phyloP scores from a whole-genome alignment of 1,139 yeast genomes.

The Scheffersomyces segobiensis region DNA sequence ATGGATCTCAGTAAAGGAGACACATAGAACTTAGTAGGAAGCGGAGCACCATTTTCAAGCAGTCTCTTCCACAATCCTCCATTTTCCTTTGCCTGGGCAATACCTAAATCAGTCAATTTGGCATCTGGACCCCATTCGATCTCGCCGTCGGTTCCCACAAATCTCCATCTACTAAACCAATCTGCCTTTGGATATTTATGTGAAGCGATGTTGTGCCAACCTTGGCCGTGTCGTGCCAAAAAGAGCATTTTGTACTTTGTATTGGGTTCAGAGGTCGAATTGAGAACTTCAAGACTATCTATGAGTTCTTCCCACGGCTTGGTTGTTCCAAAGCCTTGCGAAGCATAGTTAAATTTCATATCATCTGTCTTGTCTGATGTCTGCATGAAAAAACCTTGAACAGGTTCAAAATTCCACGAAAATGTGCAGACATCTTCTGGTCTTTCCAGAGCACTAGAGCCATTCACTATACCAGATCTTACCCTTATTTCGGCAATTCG shows the following conservation, averaged over 20 bases:
- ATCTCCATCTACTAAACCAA: slow-evolving; percentile 65
- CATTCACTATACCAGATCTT: neutral
- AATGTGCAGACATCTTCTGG: slow-evolving; percentile 10
- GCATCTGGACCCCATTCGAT: slow-evolving; percentile 72
- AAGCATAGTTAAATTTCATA: slow-evolving; percentile 44
- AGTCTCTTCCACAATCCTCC: slow-evolving; percentile 45
- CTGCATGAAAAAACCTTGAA: slow-evolving; percentile 55
- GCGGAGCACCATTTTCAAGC: slow-evolving; percentile 47
- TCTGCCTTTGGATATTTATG: slow-evolving; percentile 53
- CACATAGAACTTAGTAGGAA: slow-evolving; percentile 56
- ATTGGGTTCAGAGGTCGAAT: slow-evolving; percentile 29
- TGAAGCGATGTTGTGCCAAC: slow-evolving; percentile 67
- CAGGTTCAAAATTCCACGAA: slow-evolving; percentile 46
- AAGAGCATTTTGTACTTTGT: slow-evolving; percentile 56
- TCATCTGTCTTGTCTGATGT: slow-evolving; percentile 48
- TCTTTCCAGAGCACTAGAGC: slow-evolving; percentile 11
- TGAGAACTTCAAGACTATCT: slow-evolving; percentile 34
- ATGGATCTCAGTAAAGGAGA: slow-evolving; percentile 69
- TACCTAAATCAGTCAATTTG: slow-evolving; percentile 58
- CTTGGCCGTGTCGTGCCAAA: slow-evolving; percentile 79
- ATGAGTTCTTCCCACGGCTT: slow-evolving; percentile 48
- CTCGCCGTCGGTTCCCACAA: slow-evolving; percentile 54
- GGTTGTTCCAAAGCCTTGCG: slow-evolving; percentile 49
- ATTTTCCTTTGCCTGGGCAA: slow-evolving; percentile 45
- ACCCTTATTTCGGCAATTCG: slow-evolving; percentile 6